Evolutionary conservation across 2,329 filamentous ascomycete species (phyloP).

Genomic region (Raffaelea arxii): DNA sequence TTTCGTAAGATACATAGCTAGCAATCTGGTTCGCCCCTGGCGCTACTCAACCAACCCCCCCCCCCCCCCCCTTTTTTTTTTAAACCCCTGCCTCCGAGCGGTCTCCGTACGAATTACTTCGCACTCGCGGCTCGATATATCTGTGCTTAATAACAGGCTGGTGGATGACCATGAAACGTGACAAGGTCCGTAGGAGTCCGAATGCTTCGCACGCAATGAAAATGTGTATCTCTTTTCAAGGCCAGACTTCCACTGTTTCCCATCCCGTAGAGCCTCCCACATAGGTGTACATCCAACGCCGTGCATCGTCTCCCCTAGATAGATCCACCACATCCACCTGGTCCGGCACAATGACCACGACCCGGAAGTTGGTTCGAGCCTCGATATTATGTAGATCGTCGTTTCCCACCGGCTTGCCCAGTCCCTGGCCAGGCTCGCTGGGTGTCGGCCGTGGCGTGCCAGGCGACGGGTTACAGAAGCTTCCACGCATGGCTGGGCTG

Average conservation of each 20-base stretch:
- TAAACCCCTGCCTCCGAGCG: no score
- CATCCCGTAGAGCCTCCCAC: slow-evolving; percentile 42
- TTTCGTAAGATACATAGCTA: no score
- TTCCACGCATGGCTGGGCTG: slow-evolving; percentile 67
- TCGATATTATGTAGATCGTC: slow-evolving; percentile 59
- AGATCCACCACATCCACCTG: slow-evolving; percentile 69
- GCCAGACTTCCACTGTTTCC: slow-evolving; percentile 63
- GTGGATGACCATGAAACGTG: no score
- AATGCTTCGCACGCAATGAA: no score
- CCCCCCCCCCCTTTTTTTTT: no score
- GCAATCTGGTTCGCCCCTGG: no score
- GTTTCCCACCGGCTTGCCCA: slow-evolving; percentile 57
- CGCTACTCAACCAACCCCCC: no score
- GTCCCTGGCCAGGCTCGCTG: slow-evolving; percentile 20
- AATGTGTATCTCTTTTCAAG: slow-evolving; percentile 25
- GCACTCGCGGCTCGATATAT: no score
- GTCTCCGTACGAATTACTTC: no score
- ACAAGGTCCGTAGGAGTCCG: no score
- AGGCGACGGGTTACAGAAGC: slow-evolving; percentile 63
- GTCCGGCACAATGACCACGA: slow-evolving; percentile 71
- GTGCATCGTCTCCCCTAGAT: slow-evolving; percentile 51
- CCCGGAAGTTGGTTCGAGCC: slow-evolving; percentile 67
- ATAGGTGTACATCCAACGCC: slow-evolving; percentile 59
- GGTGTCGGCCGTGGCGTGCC: slow-evolving; percentile 49
- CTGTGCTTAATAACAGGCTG: no score